Base-by-base conservation (phyloP, 148 eudicot species). In the Polygonum maritimum region DNA sequence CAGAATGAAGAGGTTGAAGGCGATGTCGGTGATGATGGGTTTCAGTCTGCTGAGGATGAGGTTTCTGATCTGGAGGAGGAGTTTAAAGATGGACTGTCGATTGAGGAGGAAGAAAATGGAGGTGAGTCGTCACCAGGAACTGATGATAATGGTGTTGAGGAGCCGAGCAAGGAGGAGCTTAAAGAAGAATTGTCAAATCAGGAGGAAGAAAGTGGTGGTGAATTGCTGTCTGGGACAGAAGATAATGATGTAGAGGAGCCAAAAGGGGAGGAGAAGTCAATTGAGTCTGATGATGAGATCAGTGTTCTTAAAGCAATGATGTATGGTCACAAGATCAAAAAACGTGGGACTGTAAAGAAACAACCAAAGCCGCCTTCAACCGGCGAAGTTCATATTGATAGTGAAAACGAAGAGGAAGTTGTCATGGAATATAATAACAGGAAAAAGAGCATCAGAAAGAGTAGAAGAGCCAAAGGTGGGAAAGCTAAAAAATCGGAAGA, bases 241-340 rank as follows among this genome's bases (percentile, higher is more conserved):
- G 69, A 67, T 84, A 78, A 74, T 39, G 62, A 84, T 67, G 79
- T 38, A 39, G 77, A 77, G 69, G 79, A 49, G 45, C 40, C 72
- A 15, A 78, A 80, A 22, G 81, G 74, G 52, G 48, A 81, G 51
- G 77, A 48, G 62, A 81, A 76, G 75, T 62, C 80, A 22, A 18
- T 74, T 15, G 87, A 31, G 39, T 80, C 78, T 79, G 88, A 89
- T 47, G 90, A 90, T 39, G 97, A 92, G 75, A 78, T 79, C 9
- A 84, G 86, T 70, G 35, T 84, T 73, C 89, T 92, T 63, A 92
- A 89, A 84, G 89, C 90, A 62, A 88, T 92, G 97, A 31, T 88
- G 5, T 85, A 88, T 35, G 89, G 91, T 48, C 88, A 73, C 76
- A 83, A 76, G 84, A 86, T 22, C 75, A 87, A 72, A 84, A 86